Conservation (phyloP, 345 rosid genomes). For the Arabidopsis suecica region DNA sequence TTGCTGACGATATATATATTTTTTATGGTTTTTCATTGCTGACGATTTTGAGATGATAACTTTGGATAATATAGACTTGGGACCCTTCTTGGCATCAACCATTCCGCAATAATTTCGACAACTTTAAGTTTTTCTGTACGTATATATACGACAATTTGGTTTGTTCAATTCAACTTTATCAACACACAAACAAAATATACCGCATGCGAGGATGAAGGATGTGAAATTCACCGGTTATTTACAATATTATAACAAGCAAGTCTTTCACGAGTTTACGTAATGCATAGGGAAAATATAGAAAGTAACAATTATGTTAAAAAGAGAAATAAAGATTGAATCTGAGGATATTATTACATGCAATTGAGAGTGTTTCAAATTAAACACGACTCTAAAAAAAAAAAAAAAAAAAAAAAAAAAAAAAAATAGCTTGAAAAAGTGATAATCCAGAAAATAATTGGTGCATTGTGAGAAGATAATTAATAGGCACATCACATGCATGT, state of each 20-base stretch:
- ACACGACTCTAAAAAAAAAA: constrained; percentile 36
- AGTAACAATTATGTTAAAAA: constrained; percentile 3
- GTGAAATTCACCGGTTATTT: not conserved
- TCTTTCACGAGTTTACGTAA: constrained; percentile 17
- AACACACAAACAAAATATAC: constrained; percentile 21
- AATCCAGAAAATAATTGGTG: constrained; percentile 25
- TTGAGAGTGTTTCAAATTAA: constrained; percentile 4
- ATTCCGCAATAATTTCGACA: constrained; percentile 7
- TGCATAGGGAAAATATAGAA: not conserved
- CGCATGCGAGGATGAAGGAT: constrained; percentile 23
- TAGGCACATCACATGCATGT: constrained; percentile 41
- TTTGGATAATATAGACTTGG: constrained; percentile 29
- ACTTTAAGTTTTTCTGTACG: not conserved
- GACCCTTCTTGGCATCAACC: constrained; percentile 15
- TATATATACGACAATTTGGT: not conserved
- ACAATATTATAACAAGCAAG: constrained; percentile 2
- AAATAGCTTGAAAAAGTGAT: not conserved
- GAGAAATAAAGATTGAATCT: not conserved
- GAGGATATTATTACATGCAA: not conserved
- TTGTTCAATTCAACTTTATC: constrained; percentile 7
- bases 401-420: too few relatives aligned
- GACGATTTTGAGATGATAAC: constrained; percentile 28
- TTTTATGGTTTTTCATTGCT: not conserved
- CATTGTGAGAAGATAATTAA: constrained; percentile 26
- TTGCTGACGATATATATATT: constrained; percentile 25